Evolutionary conservation across 2,329 filamentous ascomycete species (phyloP).

Genomic region (Monilinia laxa): DNA sequence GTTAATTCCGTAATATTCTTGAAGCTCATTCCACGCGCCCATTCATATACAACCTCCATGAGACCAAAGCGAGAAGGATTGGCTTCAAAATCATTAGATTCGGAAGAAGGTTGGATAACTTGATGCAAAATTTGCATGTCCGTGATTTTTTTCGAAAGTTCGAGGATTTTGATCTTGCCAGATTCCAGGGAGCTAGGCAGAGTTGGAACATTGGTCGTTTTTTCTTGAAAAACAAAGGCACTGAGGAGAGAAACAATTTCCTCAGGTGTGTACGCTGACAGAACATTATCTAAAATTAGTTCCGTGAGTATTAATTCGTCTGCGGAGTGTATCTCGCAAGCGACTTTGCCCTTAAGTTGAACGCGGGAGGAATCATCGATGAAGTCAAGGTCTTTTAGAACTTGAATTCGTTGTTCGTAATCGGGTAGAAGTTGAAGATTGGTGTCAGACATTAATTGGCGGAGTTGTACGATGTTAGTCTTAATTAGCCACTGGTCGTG

Average conservation of each 20-base stretch:
- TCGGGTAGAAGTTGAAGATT: constrained; percentile 94
- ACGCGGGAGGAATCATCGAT: constrained; percentile 85
- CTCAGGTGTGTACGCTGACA: constrained; percentile 91
- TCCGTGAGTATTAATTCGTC: constrained; percentile 96
- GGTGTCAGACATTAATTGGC: constrained; percentile 89
- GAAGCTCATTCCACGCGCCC: constrained; percentile 97
- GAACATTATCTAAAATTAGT: constrained; percentile 91
- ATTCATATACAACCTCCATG: constrained; percentile 97
- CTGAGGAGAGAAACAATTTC: constrained; percentile 95
- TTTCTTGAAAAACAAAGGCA: constrained; percentile 96
- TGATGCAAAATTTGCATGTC: constrained; percentile 85
- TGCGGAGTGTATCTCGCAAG: constrained; percentile 95
- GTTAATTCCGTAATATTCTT: constrained; percentile 96
- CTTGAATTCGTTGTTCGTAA: constrained; percentile 91
- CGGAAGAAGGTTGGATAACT: constrained; percentile 85
- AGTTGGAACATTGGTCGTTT: constrained; percentile 78
- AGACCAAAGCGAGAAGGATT: constrained; percentile 80
- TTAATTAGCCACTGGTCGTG: constrained; percentile 97
- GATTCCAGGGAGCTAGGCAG: constrained; percentile 79
- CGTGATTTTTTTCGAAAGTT: constrained; percentile 91
- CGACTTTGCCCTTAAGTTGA: constrained; percentile 95
- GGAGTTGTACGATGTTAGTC: constrained; percentile 85
- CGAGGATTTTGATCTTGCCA: constrained; percentile 81
- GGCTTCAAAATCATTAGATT: constrained; percentile 88
- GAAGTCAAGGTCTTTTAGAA: constrained; percentile 88